Base-by-base conservation (phyloP, 2,329 filamentous ascomycete species). In the Aureobasidium sp. region DNA sequence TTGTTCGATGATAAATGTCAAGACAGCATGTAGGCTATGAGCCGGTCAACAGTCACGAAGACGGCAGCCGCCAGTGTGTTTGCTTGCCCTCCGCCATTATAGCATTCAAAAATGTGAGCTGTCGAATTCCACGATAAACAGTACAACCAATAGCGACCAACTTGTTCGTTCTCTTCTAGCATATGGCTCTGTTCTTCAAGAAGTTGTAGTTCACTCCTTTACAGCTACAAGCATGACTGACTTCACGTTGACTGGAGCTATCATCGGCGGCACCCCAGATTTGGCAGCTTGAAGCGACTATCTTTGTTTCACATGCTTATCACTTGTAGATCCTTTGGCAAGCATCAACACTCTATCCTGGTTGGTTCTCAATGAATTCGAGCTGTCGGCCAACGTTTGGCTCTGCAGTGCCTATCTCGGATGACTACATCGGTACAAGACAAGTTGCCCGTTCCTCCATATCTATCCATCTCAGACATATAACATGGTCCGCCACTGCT, bases 351-450 rank as follows among this genome's bases (percentile, higher is more conserved):
- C 16, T 21, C 5, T 10, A 13, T 15, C 42, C 25, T 59, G 57
- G 36, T 49, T 59, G 55, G 54, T 21, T n/a, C 39, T 36, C 42
- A 32, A 34, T 16, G 21, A 16, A 3, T n/a, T 34, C 32, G 7
- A n/a, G 13, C 42, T 48, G 42, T 48, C 21, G 57, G 36, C 57
- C 45, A n/a, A 50, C 27, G 32, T 41, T 45, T 49, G 16, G 6
- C n/a, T 25, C 5, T 39, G 15, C 27, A 42, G 36, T 50, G 57
- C 57, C 57, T 59, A 59, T 59, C 57, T 59, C 34, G 44, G 27
- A 6, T 39, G 27, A 42, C 44, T 45, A 4, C 27, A 25, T 39
- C 8, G 42, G 32, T 21, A 25, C 16, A 6, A 10, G 37, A 29
- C 16, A 16, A 36, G 41, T n/a, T 39, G 37, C 42, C 42, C 42